Evolutionary conservation across 1,284 basidiomycete genomes (phyloP).

Genomic region (Rhodotorula sp.): DNA sequence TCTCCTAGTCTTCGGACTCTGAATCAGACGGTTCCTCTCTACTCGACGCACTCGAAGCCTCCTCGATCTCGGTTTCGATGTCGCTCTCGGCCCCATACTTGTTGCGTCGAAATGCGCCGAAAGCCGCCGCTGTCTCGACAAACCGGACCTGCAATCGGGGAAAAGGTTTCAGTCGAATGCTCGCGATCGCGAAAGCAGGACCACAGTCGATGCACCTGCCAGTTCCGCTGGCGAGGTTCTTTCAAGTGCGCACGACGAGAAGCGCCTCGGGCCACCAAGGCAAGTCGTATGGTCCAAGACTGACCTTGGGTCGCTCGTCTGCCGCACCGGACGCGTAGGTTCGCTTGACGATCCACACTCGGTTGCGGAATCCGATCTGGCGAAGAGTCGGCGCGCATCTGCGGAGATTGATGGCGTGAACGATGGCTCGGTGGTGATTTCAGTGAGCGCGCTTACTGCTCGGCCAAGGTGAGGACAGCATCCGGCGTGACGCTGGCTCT

Average conservation of each 20-base stretch:
- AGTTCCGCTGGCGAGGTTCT: background rate
- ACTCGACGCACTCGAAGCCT: background rate
- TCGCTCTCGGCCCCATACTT: constrained; percentile 38
- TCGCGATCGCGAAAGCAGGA: background rate
- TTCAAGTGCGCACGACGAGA: constrained; percentile 37
- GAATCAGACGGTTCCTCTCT: background rate
- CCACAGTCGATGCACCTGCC: background rate
- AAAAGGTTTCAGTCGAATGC: background rate
- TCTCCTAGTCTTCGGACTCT: background rate
- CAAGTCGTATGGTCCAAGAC: constrained; percentile 30
- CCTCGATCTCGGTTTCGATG: constrained; percentile 21
- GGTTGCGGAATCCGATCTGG: constrained; percentile 40
- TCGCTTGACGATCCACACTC: constrained; percentile 38
- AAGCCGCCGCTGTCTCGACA: constrained; percentile 35
- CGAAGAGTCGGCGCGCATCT: constrained; percentile 29
- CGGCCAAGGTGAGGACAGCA: constrained; percentile 22
- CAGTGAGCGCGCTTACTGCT: constrained; percentile 13
- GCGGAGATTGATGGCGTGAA: background rate
- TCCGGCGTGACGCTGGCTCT: constrained; percentile 18
- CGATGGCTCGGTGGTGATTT: too few relatives aligned
- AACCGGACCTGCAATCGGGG: constrained; percentile 14
- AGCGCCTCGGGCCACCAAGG: constrained; percentile 39
- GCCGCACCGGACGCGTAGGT: background rate
- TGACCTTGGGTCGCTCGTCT: constrained; percentile 16
- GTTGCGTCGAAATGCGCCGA: constrained; percentile 36